Evolutionary conservation across 2,329 filamentous ascomycete species (phyloP), one percentile per base, ranked within the genome.

Genomic region (Pseudogymnoascus sp.): DNA sequence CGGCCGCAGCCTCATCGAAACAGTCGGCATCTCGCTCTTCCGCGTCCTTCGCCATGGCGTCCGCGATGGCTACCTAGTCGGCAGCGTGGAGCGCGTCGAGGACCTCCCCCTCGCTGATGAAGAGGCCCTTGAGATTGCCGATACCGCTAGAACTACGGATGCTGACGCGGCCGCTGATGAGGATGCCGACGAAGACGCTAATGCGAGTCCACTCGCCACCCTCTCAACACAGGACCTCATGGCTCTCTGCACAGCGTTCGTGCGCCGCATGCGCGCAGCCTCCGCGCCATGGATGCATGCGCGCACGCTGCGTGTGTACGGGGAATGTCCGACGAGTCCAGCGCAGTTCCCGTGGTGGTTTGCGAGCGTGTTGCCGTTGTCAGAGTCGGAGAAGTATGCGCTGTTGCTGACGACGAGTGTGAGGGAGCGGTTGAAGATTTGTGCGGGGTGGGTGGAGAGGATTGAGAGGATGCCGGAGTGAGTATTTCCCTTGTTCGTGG

Each of bases 281-380:
- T 89, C 87, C 63, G 88, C 87, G 0, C 82, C 83, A 0, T 96
- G 91, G 91, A 78, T 95, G 29, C 84, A 89, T 62, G 81, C 86
- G 41, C 83, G 87, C 7, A 86, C 92, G 35, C 77, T 92, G 31
- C 77, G 84, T 33, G 85, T 89, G 5, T 94, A 93, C 66, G 92
- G 92, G 10, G 84, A 89, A 63, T 88, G 87, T 17, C 92, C 91
- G 0, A 79, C 83, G 13, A 90, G 96, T 69, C 86, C 91, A 0
- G 86, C 86, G 2, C 73, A 84, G 1, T 94, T 96, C 67, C 90
- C 92, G 0, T 96, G 92, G 81, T 97, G 92, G 92, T 88, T 96
- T 67, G 92, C 89, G 8, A 90, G 85, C 70, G 86, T 94, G 17
- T 75, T 96, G 10, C 91, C 91, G 0, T 85, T 94, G 38, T 81